phyloP scores from a whole-genome alignment of 805 yeast species.

The Zygoascus flipseniorum region DNA sequence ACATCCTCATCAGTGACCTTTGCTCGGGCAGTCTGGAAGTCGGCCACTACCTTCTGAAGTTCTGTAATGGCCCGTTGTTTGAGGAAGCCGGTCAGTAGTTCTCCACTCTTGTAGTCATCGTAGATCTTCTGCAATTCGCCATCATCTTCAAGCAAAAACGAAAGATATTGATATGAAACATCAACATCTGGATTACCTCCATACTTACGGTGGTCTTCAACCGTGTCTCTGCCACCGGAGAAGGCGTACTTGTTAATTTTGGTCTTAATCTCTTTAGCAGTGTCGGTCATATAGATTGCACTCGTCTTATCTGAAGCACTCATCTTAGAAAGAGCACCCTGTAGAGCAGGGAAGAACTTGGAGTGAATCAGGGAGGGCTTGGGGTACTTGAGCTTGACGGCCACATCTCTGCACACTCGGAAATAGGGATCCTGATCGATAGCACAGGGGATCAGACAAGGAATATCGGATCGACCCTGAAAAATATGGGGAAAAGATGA shows the following conservation, averaged over 20 bases:
- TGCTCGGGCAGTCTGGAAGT: constrained; percentile 73
- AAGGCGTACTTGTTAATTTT: constrained; percentile 95
- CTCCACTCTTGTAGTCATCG: constrained; percentile 67
- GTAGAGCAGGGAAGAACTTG: constrained; percentile 94
- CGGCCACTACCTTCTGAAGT: constrained; percentile 68
- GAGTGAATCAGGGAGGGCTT: constrained; percentile 92
- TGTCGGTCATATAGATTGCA: constrained; percentile 93
- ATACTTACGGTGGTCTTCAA: constrained; percentile 80
- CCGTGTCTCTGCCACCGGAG: constrained; percentile 81
- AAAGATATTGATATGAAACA: constrained; percentile 86
- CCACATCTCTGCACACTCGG: constrained; percentile 95
- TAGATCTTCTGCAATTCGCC: constrained; percentile 56
- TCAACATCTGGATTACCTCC: constrained; percentile 97
- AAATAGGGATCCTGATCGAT: constrained; percentile 98
- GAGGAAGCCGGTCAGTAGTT: constrained; percentile 84
- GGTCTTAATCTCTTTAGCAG: constrained; percentile 84
- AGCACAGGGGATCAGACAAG: constrained; percentile 96
- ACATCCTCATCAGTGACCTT: constrained; percentile 53
- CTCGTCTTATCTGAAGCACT: constrained; percentile 86
- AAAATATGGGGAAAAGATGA: constrained; percentile 91
- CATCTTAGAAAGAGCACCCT: constrained; percentile 95
- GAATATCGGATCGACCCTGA: constrained; percentile 81
- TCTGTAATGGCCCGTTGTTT: constrained; percentile 77
- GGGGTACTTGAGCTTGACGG: constrained; percentile 79
- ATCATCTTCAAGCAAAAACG: constrained; percentile 87